Percentiles rank a stretch among this genome's conserved stretches.
These are phyloP conservation scores for Taiozyma sp. DNA, from an alignment of 1,139 yeast species.

Conservation along the genomic window DNA sequence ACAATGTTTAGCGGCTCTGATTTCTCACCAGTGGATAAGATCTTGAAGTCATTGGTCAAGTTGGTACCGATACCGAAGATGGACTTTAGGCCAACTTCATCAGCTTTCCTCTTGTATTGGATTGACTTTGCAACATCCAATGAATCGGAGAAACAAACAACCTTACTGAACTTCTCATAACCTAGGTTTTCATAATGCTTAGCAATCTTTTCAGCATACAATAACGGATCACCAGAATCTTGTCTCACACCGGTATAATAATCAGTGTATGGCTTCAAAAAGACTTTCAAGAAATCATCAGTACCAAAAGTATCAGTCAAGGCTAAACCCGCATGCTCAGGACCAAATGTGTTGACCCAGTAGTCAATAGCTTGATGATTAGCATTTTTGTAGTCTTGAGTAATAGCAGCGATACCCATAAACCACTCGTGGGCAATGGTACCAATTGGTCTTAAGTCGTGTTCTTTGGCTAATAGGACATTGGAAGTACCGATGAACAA, in stretches of 20 bases:
- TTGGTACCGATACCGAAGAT: conserved; percentile 94
- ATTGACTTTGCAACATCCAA: conserved; percentile 75
- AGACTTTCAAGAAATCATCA: conserved; percentile 60
- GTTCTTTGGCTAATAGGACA: conserved; percentile 72
- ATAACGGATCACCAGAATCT: conserved; percentile 91
- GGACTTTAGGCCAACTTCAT: conserved; percentile 59
- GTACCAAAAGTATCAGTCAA: conserved; percentile 98
- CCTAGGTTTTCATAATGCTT: conserved; percentile 63
- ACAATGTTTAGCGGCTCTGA: conserved; percentile 90
- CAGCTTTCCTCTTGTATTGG: conserved; percentile 61
- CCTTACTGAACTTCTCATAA: conserved; percentile 53
- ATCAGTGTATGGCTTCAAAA: conserved; percentile 68
- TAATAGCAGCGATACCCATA: conserved; percentile 94
- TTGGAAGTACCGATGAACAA: conserved; percentile 83
- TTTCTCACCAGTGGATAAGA: conserved; percentile 34
- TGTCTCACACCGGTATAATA: conserved; percentile 91
- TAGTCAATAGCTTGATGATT: conserved; percentile 76
- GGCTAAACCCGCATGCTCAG: conserved; percentile 80
- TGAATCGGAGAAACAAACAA: conserved; percentile 85
- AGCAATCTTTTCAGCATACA: conserved; percentile 69
- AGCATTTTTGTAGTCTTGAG: conserved; percentile 73
- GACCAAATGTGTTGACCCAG: conserved; percentile 83
- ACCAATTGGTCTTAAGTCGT: conserved; percentile 73
- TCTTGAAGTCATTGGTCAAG: conserved; percentile 65
- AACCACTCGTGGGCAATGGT: conserved; percentile 99